Evolutionary conservation across 352 stramenopile species (phyloP).

Genomic region (Globisporangium emineosum): DNA sequence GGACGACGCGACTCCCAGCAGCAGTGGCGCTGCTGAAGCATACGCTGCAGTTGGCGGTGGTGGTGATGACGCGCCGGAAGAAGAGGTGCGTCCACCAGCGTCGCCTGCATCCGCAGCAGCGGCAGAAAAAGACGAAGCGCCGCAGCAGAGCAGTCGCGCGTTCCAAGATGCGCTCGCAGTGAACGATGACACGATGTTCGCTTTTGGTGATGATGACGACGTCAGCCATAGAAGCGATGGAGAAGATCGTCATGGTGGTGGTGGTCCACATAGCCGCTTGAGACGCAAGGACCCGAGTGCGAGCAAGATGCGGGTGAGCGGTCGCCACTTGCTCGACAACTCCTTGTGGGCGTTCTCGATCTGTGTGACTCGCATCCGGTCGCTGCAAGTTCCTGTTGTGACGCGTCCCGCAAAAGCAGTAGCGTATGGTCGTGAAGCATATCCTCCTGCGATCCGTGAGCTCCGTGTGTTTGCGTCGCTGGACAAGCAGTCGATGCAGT

Average conservation of each 20-base stretch:
- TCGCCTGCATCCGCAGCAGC: neutral
- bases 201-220: neutral
- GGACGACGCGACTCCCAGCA: neutral
- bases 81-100: slow-evolving; percentile 12
- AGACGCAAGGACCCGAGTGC: slow-evolving; percentile 8
- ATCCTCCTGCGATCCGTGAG: slow-evolving; percentile 32
- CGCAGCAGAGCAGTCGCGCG: slow-evolving; percentile 9
- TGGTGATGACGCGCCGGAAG: neutral
- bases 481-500: slow-evolving; percentile 52
- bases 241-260: neutral
- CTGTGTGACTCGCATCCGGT: slow-evolving; percentile 34
- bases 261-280: neutral
- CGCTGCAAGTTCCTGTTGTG: slow-evolving; percentile 40
- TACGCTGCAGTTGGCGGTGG: neutral
- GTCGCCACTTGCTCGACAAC: slow-evolving; percentile 33
- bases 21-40: neutral
- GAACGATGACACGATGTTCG: slow-evolving; percentile 5
- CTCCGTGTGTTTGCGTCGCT: slow-evolving; percentile 56
- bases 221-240: neutral
- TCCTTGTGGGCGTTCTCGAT: slow-evolving; percentile 47
- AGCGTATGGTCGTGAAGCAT: neutral
- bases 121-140: neutral
- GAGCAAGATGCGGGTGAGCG: slow-evolving; percentile 8
- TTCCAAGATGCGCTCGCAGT: slow-evolving; percentile 12
- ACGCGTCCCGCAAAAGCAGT: slow-evolving; percentile 12